Percentiles rank a stretch among this genome's conserved stretches.
Evolutionary conservation across 139 green algal genomes (phyloP).

Genomic region (Zygnema cylindricum): DNA sequence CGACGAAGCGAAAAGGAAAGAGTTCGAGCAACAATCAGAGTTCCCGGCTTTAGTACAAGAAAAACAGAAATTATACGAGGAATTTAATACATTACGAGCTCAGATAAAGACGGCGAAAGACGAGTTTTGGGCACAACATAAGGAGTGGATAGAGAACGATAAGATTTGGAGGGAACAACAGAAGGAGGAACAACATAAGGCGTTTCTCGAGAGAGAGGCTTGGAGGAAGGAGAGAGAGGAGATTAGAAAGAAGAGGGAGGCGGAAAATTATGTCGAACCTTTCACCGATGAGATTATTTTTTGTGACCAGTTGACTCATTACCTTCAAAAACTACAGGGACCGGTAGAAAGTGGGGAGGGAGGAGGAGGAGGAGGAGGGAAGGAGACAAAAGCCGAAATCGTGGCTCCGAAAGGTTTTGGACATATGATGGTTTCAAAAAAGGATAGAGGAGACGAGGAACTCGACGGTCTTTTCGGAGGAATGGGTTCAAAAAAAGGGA

Average conservation of each 20-base stretch:
- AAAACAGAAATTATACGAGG: constrained; percentile 62
- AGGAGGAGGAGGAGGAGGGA: not conserved
- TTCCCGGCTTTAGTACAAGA: constrained; percentile 66
- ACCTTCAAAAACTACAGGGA: constrained; percentile 50
- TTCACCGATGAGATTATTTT: constrained; percentile 68
- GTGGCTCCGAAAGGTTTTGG: constrained; percentile 39
- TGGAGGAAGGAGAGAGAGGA: constrained; percentile 52
- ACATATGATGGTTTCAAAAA: constrained; percentile 43
- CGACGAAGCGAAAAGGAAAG: constrained; percentile 52
- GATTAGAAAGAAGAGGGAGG: constrained; percentile 33
- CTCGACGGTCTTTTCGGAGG: constrained; percentile 50
- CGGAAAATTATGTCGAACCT: constrained; percentile 65
- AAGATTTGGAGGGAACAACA: constrained; percentile 43
- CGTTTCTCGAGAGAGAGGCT: constrained; percentile 56
- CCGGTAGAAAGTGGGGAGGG: not conserved
- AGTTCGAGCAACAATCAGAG: constrained; percentile 56
- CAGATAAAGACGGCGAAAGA: constrained; percentile 56
- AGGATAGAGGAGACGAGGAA: constrained; percentile 48
- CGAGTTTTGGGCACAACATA: constrained; percentile 64
- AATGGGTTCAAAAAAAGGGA: constrained; percentile 48
- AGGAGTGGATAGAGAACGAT: constrained; percentile 67
- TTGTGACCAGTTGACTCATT: constrained; percentile 62
- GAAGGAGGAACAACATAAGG: constrained; percentile 57
- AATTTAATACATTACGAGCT: constrained; percentile 61
- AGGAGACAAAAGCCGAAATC: constrained; percentile 13